Evolutionary conservation across 139 green algal genomes (phyloP).

Genomic region (Chlorella sp.): DNA sequence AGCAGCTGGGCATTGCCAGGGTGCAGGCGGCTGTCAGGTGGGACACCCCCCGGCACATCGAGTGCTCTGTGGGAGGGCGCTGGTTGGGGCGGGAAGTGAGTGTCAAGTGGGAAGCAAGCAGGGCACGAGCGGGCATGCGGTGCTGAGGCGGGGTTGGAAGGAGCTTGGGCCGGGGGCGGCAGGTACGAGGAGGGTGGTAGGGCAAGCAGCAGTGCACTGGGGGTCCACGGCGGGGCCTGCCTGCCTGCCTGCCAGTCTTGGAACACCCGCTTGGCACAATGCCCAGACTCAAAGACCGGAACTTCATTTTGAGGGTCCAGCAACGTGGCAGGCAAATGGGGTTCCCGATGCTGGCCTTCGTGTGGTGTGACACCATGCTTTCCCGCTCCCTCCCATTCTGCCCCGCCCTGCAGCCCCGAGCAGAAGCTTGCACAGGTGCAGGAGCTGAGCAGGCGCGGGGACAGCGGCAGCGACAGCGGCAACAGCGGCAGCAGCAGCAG

Average conservation of each 20-base stretch:
- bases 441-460: conserved; percentile 22
- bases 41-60: too few relatives aligned
- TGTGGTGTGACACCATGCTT: not conserved
- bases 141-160: not conserved
- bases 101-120: not conserved
- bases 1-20: too few relatives aligned
- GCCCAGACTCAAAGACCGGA: too few relatives aligned
- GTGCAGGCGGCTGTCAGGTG: not conserved
- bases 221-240: not conserved
- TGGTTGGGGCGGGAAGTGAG: too few relatives aligned
- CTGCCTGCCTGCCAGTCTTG: too few relatives aligned
- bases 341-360: too few relatives aligned
- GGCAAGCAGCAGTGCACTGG: not conserved
- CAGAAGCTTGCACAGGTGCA: conserved; percentile 73
- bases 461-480: not conserved
- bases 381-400: not conserved
- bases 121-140: not conserved
- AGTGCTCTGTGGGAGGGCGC: too few relatives aligned
- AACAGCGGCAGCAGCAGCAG: conserved; percentile 15
- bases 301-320: not conserved
- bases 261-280: too few relatives aligned
- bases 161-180: not conserved
- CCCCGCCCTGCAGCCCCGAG: conserved; percentile 54
- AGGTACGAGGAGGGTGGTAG: not conserved
- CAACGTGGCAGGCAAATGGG: too few relatives aligned